Evolutionary conservation across 2,329 filamentous ascomycete genomes (phyloP), one percentile per base, ranked within the genome.

Genomic region (Pyrenochaeta sp.): DNA sequence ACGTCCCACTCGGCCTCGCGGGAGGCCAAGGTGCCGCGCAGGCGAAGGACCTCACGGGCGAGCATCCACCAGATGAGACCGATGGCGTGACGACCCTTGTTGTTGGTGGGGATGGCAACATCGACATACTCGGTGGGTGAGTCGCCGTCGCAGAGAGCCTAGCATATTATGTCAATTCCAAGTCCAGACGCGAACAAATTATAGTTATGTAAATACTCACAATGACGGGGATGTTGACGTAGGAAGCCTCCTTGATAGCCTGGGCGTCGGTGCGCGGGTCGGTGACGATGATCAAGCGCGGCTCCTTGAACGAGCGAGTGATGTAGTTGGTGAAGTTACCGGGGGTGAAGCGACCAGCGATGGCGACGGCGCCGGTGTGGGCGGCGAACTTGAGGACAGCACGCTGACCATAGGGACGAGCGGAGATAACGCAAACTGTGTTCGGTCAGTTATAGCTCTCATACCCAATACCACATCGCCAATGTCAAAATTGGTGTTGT

Each of bases 281-380:
- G 85, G 95, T 99, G 79, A 99, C 95, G 82, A 99, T 90, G 84
- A 99, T 98, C 80, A 99, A 88, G 83, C 96, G 96, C 80, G 95
- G 95, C 88, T 99, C 95, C 90, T 97, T 97, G 93, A 99, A 99
- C 71, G 95, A 98, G 80, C 95, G 94, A 84, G 96, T 99, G 91
- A 99, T 99, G 91, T 99, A 99, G 90, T 99, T 99, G 88, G 95
- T 99, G 91, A 99, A 99, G 84, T 94, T 97, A 91, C 95, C 95
- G 82, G 95, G 95, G 80, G 95, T 99, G 91, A 99, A 99, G 82
- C 95, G 95, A 86, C 95, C 95, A 78, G 95, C 96, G 79, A 99
- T 99, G 83, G 95, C 91, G 78, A 93, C 91, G 78, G 96, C 93
- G 81, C 95, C 95, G 72, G 95, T 99, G 91, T 99, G 95, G 69